Evolutionary conservation across 441 rosid species (phyloP), one percentile per base, ranked within the genome.

Genomic region (Gossypium aridum): DNA sequence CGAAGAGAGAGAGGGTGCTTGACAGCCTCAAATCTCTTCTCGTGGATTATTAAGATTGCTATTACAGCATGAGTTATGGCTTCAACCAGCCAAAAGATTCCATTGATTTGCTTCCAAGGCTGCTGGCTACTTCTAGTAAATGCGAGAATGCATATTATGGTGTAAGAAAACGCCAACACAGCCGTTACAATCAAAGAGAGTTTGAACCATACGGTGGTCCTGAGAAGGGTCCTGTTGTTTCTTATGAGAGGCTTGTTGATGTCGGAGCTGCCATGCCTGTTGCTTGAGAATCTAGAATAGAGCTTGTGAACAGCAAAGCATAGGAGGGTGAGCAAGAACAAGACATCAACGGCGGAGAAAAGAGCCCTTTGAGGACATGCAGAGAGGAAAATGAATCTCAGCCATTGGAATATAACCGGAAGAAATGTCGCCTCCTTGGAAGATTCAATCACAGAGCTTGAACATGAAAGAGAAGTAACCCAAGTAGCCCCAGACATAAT

Each of bases 361-460:
- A 94, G 82, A 72, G 83, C 86, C 75, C 98, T 81, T 55, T 94
- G 98, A 45, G 97, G 90, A 61, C 97, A 92, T 3, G 97, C 92
- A 20, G 90, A 90, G 47, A 93, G 89, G 78, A 88, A 78, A 55
- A 90, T 67, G 85, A 91, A 94, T 76, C 89, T 83, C n/a, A 91
- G 78, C 97, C 97, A 90, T 75, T 73, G 94, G 75, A 90, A 75
- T 65, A 82, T 56, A 72, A 75, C 17, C 1, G 92, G 80, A 77
- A 84, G 10, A 23, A 89, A 83, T n/a, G 83, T 60, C 49, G 49
- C 14, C 51, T 81, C 78, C 65, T 49, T 77, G 26, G 87, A 72
- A 6, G 81, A 78, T 17, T 75, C 75, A 54, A 78, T 76, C 66
- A 64, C 79, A 5, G 90, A 65, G 75, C 77, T 78, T 66, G 92